Conservation (phyloP, 495 filamentous ascomycete species). For the Terfezia claveryi region DNA sequence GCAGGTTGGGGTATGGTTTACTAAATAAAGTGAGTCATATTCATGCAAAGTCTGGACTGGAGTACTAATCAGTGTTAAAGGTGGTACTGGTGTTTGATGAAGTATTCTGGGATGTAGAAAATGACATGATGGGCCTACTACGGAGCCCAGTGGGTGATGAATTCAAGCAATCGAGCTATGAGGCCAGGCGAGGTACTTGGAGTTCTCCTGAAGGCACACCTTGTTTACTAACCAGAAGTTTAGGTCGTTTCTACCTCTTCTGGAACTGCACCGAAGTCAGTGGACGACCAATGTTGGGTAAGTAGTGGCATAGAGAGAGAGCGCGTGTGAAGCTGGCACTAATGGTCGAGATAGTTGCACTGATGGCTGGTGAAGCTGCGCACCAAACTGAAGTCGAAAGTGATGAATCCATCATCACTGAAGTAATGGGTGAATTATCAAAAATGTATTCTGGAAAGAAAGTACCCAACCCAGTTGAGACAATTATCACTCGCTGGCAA, state of each 20-base stretch:
- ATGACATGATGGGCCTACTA: slow-evolving; percentile 85
- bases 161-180: slow-evolving; percentile 39
- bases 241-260: slow-evolving; percentile 87
- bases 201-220: too few species aligned
- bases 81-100: slow-evolving; percentile 74
- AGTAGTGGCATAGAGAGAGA: not conserved
- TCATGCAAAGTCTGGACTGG: not conserved
- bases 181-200: slow-evolving; percentile 25
- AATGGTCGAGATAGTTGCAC: slow-evolving; percentile 31
- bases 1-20: slow-evolving; percentile 76
- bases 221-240: not conserved
- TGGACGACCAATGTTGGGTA: slow-evolving; percentile 51
- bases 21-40: slow-evolving; percentile 47
- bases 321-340: too few species aligned
- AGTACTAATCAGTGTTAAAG: slow-evolving; percentile 11
- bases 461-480: slow-evolving; percentile 60
- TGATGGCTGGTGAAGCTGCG: slow-evolving; percentile 95
- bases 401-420: slow-evolving; percentile 50
- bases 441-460: slow-evolving; percentile 38
- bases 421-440: slow-evolving; percentile 53
- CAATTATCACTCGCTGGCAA: slow-evolving; percentile 85
- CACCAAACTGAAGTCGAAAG: slow-evolving; percentile 55
- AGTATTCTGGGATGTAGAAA: slow-evolving; percentile 78
- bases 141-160: slow-evolving; percentile 41
- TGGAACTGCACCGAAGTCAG: slow-evolving; percentile 85